Conservation (phyloP, 768 basidiomycete genomes). For the Mrakia gelida region DNA sequence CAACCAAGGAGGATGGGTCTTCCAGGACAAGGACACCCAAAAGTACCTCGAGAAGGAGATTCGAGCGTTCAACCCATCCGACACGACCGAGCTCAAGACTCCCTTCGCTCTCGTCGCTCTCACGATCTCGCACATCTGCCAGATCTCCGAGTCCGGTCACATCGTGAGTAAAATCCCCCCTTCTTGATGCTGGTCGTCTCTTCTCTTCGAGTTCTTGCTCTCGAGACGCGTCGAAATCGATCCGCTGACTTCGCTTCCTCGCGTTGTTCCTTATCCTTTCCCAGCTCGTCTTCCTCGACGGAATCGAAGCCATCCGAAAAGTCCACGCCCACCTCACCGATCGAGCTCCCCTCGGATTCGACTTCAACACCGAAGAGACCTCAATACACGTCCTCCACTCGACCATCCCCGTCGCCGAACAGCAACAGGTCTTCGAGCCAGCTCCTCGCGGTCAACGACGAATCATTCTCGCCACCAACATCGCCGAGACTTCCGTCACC, state of each 20-base stretch:
- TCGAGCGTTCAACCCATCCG: slow-evolving; percentile 24
- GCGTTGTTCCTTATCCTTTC: slow-evolving; percentile 18
- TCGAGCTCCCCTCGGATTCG: slow-evolving; percentile 53
- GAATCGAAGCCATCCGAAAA: slow-evolving; percentile 81
- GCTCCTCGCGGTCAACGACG: slow-evolving; percentile 71
- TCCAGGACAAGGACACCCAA: slow-evolving; percentile 62
- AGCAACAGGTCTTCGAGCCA: slow-evolving; percentile 82
- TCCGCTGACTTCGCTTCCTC: slow-evolving; percentile 31
- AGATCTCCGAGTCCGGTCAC: slow-evolving; percentile 63
- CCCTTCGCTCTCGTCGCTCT: slow-evolving; percentile 77
- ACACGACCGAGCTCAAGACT: slow-evolving; percentile 57
- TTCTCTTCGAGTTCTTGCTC: neutral
- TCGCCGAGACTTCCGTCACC: slow-evolving; percentile 91
- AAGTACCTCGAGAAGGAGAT: slow-evolving; percentile 68
- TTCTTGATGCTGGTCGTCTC: neutral
- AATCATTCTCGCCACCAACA: slow-evolving; percentile 88
- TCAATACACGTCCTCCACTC: slow-evolving; percentile 82
- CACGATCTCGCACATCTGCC: slow-evolving; percentile 70
- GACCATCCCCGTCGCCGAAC: slow-evolving; percentile 78
- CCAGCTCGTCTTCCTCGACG: slow-evolving; percentile 54
- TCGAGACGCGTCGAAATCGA: slow-evolving; percentile 10
- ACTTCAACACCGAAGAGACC: slow-evolving; percentile 58
- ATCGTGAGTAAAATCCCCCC: slow-evolving; percentile 40
- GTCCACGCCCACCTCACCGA: slow-evolving; percentile 63
- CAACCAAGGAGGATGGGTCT: slow-evolving; percentile 56